Evolutionary conservation across 1,284 basidiomycete species (phyloP), one percentile per base, ranked within the genome.

Genomic region (Macrocybe sp.): DNA sequence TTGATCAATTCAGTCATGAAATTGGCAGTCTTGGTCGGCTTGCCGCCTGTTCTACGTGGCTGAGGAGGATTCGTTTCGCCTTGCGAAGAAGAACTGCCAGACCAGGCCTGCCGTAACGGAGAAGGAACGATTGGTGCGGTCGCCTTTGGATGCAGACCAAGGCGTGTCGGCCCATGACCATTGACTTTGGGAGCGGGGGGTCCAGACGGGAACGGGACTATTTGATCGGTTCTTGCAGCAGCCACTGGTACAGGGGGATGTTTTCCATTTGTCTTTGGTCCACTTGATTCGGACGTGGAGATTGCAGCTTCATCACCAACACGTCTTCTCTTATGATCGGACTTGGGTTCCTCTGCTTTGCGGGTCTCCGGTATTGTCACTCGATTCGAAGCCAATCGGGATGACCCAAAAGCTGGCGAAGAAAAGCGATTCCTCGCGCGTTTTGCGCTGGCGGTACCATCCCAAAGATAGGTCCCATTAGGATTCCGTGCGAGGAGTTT

Each of bases 71-170:
- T 53, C 8, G 58, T 57, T 39, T 69, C 65, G 44, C 67, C 59
- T 3, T 67, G 66, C 4, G 72, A 68, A 32, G 73, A 66, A 0
- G 78, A 69, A 40, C 57, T 53, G 45, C 62, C 59, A 3, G 67
- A 67, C 84, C 83, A 87, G 7, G 80, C 69, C 56, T 87, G 81
- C 9, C 85, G 74, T 34, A 88, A 65, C 8, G 85, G 85, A 4
- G 85, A 87, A 4, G 85, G 83, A 4, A 76, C 62, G 14, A 75
- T 74, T 7, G 85, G 85, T 1, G 74, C 65, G 14, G 79, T 83
- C 4, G 74, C 73, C 53, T 79, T 81, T 9, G 66, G 69, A 6
- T 73, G 62, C 14, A 70, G 67, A 12, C 75, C 74, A 37, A 78
- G 62, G 28, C 75, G 75, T 50, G 66, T 55, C n/a, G 51, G 56